Conservation (phyloP, 2,329 filamentous ascomycete species). For the Colletotrichum zoysiae region DNA sequence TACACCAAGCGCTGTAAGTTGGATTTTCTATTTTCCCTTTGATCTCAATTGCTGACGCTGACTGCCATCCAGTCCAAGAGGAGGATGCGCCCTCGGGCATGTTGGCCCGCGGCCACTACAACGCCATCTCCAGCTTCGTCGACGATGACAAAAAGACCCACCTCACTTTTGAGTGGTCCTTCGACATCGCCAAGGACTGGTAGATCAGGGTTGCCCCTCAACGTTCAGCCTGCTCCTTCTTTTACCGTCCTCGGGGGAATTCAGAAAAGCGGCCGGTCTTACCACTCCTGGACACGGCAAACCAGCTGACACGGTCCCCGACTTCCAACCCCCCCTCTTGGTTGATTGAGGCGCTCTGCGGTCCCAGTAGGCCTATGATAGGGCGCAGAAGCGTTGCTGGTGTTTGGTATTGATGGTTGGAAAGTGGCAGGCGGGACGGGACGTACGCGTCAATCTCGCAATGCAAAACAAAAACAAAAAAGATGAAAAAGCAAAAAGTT, state of each 20-base stretch:
- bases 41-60: constrained; percentile 23
- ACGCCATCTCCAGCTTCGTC: constrained; percentile 88
- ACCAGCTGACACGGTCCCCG: neutral
- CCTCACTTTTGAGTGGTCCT: constrained; percentile 94
- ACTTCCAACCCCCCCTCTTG: too few species aligned
- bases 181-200: constrained; percentile 98
- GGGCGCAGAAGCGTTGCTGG: neutral
- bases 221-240: neutral
- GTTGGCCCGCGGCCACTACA: constrained; percentile 90
- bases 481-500: neutral
- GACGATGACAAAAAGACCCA: constrained; percentile 95
- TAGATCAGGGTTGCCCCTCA: constrained; percentile 52
- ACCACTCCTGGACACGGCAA: neutral
- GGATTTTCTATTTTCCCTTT: neutral
- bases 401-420: neutral
- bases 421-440: constrained; percentile 10
- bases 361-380: neutral
- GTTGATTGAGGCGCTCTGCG: neutral
- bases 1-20: constrained; percentile 93
- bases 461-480: neutral
- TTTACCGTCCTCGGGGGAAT: neutral
- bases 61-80: constrained; percentile 75
- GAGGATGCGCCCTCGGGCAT: constrained; percentile 95
- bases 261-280: constrained; percentile 4
- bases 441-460: neutral